Evolutionary conservation across 2,329 filamentous ascomycete species (phyloP).

Genomic region (Arachnopeziza araneosa): DNA sequence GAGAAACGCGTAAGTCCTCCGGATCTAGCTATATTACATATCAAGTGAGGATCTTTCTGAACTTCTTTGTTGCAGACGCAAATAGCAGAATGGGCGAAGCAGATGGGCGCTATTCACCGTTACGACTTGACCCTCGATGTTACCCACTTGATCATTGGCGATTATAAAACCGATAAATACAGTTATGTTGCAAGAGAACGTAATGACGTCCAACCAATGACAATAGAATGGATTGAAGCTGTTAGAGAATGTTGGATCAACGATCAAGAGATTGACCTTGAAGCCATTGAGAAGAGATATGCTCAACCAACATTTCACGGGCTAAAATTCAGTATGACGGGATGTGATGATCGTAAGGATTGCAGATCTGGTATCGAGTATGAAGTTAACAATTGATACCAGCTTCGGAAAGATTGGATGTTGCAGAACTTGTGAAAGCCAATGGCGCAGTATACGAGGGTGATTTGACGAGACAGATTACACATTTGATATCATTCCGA

Average conservation of each 20-base stretch:
- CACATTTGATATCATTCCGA: constrained; percentile 76
- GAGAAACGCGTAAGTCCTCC: constrained; percentile 63
- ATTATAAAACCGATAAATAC: constrained; percentile 88
- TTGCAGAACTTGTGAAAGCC: constrained; percentile 58
- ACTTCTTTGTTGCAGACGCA: constrained; percentile 36
- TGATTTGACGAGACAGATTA: constrained; percentile 79
- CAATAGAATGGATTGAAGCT: constrained; percentile 77
- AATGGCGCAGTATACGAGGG: constrained; percentile 81
- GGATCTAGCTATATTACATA: neutral
- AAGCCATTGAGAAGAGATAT: constrained; percentile 61
- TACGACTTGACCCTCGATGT: constrained; percentile 94
- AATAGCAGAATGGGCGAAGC: constrained; percentile 57
- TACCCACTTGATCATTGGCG: constrained; percentile 88
- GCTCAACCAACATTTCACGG: constrained; percentile 58
- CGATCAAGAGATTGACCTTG: constrained; percentile 69
- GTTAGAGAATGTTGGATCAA: constrained; percentile 75
- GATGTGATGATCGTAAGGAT: constrained; percentile 61
- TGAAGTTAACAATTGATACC: constrained; percentile 21
- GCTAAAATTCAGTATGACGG: constrained; percentile 62
- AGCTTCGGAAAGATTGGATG: constrained; percentile 62
- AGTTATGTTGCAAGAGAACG: constrained; percentile 88
- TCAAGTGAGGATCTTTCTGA: neutral
- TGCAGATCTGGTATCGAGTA: constrained; percentile 10
- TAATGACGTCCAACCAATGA: constrained; percentile 78
- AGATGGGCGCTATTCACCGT: constrained; percentile 84